These are phyloP conservation scores for Antitrichia curtipendula DNA, from an alignment of 225 moss, liverwort and hornwort genomes.

Conservation along the genomic window DNA sequence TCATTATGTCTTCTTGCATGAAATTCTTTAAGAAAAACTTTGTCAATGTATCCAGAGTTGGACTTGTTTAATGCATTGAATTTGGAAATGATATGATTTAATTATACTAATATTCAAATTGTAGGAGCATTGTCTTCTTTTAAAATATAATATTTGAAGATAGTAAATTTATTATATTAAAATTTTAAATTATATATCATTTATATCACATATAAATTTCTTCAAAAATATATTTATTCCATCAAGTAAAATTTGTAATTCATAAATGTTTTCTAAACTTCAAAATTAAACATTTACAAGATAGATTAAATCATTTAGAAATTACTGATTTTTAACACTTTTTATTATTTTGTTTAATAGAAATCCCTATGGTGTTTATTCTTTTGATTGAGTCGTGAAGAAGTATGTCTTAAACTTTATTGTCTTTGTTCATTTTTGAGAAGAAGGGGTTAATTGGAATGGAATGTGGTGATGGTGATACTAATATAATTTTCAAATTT, in stretches of 20 bases:
- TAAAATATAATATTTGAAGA: too few relatives aligned
- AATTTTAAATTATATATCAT: too few relatives aligned
- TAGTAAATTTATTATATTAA: too few relatives aligned
- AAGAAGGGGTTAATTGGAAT: background rate
- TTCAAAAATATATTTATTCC: background rate
- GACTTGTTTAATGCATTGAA: too few relatives aligned
- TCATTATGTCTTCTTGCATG: background rate
- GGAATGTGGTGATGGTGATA: rapidly evolving
- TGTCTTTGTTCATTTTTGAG: background rate
- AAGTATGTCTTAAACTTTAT: rapidly evolving
- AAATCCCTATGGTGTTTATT: background rate
- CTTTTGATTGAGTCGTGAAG: background rate
- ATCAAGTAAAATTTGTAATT: background rate
- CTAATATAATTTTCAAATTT: rapidly evolving
- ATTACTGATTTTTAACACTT: background rate
- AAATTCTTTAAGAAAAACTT: rapidly evolving
- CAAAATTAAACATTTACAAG: background rate
- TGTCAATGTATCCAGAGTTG: background rate
- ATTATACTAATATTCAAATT: background rate
- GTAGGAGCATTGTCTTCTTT: background rate
- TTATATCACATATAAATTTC: background rate
- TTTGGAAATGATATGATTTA: background rate
- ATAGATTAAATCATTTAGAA: background rate
- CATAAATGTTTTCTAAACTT: background rate
- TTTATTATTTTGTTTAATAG: background rate